phyloP scores from a whole-genome alignment of 768 basidiomycete species.

The Fomitopsis serialis region DNA sequence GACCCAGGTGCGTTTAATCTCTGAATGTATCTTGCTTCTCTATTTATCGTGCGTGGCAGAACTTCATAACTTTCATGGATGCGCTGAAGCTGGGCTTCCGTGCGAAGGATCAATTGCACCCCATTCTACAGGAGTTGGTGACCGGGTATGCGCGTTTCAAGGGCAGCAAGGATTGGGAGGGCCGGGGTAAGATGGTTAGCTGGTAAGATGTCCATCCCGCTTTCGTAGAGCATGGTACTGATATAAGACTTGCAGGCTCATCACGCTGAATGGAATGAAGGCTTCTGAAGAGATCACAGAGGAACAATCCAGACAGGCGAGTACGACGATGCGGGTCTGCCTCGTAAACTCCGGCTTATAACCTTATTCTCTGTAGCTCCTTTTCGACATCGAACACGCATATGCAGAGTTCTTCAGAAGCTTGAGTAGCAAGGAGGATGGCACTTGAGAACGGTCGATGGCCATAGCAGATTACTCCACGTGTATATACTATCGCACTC shows the following conservation, averaged over 20 bases:
- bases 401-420: constrained; percentile 91
- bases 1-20: constrained; percentile 61
- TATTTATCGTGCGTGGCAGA: constrained; percentile 38
- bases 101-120: constrained; percentile 97
- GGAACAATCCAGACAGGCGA: constrained; percentile 88
- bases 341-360: neutral
- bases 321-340: constrained; percentile 8
- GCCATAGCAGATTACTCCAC: too few relatives aligned
- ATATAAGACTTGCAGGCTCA: constrained; percentile 56
- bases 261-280: constrained; percentile 94
- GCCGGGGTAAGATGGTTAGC: constrained; percentile 85
- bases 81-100: constrained; percentile 86
- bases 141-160: constrained; percentile 93
- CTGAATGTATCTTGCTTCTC: neutral
- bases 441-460: constrained; percentile 2
- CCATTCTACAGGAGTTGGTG: constrained; percentile 92
- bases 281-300: constrained; percentile 95
- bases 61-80: constrained; percentile 99
- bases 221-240: neutral
- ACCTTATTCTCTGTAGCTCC: constrained; percentile 42
- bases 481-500: too few relatives aligned
- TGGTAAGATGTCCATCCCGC: constrained; percentile 53
- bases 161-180: constrained; percentile 94
- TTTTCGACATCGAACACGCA: constrained; percentile 96
- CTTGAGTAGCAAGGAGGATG: constrained; percentile 40